These are phyloP conservation scores for Ophiocordyceps camponoti-floridani DNA, from an alignment of 2,329 filamentous ascomycete species.

Conservation along the genomic window DNA sequence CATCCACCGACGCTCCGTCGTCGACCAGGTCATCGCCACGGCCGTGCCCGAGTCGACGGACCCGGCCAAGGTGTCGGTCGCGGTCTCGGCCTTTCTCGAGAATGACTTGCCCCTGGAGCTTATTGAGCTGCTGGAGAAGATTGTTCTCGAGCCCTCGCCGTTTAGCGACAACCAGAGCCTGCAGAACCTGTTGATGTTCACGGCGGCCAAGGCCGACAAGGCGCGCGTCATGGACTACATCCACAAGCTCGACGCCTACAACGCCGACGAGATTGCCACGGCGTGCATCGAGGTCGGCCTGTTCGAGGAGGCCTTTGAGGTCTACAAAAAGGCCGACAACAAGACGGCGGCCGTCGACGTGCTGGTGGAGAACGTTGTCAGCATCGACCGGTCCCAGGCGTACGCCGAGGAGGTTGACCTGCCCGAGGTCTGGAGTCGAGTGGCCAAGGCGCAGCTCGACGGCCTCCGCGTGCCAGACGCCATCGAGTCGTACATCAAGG, in stretches of 20 bases:
- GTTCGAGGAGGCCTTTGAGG: slow-evolving; percentile 92
- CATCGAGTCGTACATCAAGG: slow-evolving; percentile 95
- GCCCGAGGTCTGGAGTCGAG: slow-evolving; percentile 94
- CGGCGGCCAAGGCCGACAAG: slow-evolving; percentile 93
- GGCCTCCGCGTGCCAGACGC: slow-evolving; percentile 82
- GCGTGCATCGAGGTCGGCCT: slow-evolving; percentile 91
- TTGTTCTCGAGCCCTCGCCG: slow-evolving; percentile 94
- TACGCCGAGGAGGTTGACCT: slow-evolving; percentile 90
- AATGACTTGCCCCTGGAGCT: slow-evolving; percentile 84
- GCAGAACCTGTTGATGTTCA: slow-evolving; percentile 92
- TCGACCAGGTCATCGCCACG: slow-evolving; percentile 91
- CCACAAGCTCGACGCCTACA: slow-evolving; percentile 75
- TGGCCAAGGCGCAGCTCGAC: slow-evolving; percentile 94
- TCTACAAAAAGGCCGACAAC: slow-evolving; percentile 94
- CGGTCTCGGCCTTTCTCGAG: slow-evolving; percentile 81
- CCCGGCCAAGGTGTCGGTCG: slow-evolving; percentile 85
- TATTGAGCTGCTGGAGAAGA: slow-evolving; percentile 97
- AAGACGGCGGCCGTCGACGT: slow-evolving; percentile 77
- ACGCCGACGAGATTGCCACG: slow-evolving; percentile 77
- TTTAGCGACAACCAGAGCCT: slow-evolving; percentile 96
- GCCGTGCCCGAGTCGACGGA: slow-evolving; percentile 87
- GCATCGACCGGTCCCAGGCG: slow-evolving; percentile 89
- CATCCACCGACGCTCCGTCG: slow-evolving; percentile 77
- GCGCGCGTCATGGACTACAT: slow-evolving; percentile 91
- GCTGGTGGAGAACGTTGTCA: slow-evolving; percentile 89